Evolutionary conservation across 2,329 filamentous ascomycete species (phyloP).

Genomic region (Cytospora schulzeri): DNA sequence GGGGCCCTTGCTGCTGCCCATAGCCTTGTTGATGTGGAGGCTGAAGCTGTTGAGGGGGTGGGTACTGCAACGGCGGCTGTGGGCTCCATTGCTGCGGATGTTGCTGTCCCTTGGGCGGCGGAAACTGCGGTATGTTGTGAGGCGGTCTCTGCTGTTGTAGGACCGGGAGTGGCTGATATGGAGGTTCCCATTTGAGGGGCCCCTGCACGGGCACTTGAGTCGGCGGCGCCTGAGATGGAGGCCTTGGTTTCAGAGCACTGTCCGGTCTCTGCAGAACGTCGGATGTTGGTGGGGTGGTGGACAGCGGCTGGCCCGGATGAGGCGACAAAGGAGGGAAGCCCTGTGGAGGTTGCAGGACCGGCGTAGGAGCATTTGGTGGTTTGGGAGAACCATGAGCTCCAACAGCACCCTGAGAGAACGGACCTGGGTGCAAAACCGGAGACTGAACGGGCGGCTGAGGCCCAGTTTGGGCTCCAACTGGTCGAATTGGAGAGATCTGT

Average conservation of each 20-base stretch:
- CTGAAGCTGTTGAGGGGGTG: conserved; percentile 28
- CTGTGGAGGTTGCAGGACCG: conserved; percentile 45
- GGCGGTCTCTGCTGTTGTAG: conserved; percentile 28
- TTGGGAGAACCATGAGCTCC: conserved; percentile 17
- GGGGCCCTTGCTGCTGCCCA: conserved; percentile 1
- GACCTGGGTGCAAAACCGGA: conserved; percentile 7
- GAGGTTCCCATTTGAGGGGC: conserved; percentile 45
- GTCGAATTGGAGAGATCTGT: conserved; percentile 9
- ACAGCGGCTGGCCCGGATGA: conserved; percentile 33
- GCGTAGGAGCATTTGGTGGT: conserved; percentile 28
- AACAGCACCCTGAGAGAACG: conserved; percentile 2
- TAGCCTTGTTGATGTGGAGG: conserved; percentile 23
- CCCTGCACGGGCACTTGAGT: conserved; percentile 36
- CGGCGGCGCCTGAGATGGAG: conserved; percentile 29
- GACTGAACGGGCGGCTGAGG: conserved; percentile 20
- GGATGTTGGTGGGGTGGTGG: conserved; percentile 32
- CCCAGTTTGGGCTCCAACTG: conserved; percentile 16
- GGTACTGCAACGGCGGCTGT: conserved; percentile 25
- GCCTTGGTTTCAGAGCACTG: conserved; percentile 35
- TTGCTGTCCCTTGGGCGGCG: conserved; percentile 19
- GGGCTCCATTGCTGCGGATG: conserved; percentile 21
- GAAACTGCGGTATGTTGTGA: conserved; percentile 11
- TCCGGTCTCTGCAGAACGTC: conserved; percentile 41
- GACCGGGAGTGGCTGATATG: conserved; percentile 38
- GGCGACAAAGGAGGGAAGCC: conserved; percentile 36